Evolutionary conservation across 768 basidiomycete species (phyloP).

Genomic region (Suillus spraguei): DNA sequence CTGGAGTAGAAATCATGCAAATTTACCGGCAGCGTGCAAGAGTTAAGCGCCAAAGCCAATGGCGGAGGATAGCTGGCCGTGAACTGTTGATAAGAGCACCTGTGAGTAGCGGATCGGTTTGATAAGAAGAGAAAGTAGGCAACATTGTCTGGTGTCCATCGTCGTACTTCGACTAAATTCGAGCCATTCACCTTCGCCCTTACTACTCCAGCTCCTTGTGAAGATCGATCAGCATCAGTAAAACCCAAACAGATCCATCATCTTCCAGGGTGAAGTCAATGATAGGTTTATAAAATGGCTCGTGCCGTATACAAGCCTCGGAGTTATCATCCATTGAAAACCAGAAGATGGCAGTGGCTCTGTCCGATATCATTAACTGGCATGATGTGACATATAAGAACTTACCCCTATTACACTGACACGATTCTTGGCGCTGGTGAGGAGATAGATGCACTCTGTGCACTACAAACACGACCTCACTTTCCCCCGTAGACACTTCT

Average conservation of each 20-base stretch:
- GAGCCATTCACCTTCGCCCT: slow-evolving; percentile 20
- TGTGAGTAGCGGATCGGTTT: background rate
- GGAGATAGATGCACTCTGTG: slow-evolving; percentile 52
- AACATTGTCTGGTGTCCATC: slow-evolving; percentile 45
- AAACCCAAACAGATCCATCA: slow-evolving; percentile 45
- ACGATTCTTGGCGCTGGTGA: slow-evolving; percentile 45
- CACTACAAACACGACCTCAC: slow-evolving; percentile 54
- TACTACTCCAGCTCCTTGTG: slow-evolving; percentile 15
- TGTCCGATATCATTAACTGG: slow-evolving; percentile 29
- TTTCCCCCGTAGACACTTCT: slow-evolving; percentile 17
- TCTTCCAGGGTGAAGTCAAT: slow-evolving; percentile 53
- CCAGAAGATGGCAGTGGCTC: slow-evolving; percentile 70
- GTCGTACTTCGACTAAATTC: slow-evolving; percentile 33
- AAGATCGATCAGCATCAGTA: slow-evolving; percentile 46
- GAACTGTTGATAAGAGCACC: slow-evolving; percentile 21
- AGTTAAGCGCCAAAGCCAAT: slow-evolving; percentile 49
- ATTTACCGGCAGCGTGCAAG: slow-evolving; percentile 48
- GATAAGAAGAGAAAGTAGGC: slow-evolving; percentile 6
- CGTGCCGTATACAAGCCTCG: slow-evolving; percentile 32
- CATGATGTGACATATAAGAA: slow-evolving; percentile 9
- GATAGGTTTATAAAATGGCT: slow-evolving; percentile 61
- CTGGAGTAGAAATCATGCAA: slow-evolving; percentile 14
- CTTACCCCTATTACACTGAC: slow-evolving; percentile 75
- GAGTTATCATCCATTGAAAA: slow-evolving; percentile 31
- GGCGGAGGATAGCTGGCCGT: slow-evolving; percentile 22